Conservation (phyloP, 805 yeast species). For the Citeromyces matritensis region DNA sequence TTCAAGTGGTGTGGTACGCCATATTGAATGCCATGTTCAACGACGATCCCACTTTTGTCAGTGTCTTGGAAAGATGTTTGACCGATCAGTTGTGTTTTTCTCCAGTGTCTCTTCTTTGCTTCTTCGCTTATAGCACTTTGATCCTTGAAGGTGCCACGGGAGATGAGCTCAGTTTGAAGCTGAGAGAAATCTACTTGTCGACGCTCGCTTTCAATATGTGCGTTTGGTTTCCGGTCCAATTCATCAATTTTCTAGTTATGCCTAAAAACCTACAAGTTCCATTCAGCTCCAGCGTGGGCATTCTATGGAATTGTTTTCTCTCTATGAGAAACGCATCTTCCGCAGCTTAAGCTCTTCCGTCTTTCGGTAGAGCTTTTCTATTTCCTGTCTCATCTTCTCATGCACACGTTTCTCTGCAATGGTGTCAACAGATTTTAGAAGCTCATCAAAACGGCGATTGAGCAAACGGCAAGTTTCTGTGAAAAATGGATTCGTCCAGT, state of each 20-base stretch:
- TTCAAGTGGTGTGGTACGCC: constrained; percentile 82
- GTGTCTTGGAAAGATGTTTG: constrained; percentile 73
- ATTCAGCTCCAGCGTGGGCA: constrained; percentile 74
- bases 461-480: no score
- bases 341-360: not conserved
- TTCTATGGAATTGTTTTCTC: constrained; percentile 87
- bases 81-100: constrained; percentile 87
- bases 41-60: constrained; percentile 70
- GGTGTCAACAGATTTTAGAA: no score
- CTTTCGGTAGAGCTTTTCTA: no score
- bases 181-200: constrained; percentile 48
- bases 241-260: constrained; percentile 54
- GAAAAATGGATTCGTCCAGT: no score
- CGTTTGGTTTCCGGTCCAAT: constrained; percentile 78
- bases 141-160: constrained; percentile 64
- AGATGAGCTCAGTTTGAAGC: constrained; percentile 47
- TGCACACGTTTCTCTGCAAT: no score
- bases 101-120: constrained; percentile 67
- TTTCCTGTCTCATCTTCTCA: no score
- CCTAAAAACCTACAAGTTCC: constrained; percentile 77
- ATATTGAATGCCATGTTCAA: constrained; percentile 66
- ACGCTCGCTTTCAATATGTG: constrained; percentile 55
- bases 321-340: constrained; percentile 56
- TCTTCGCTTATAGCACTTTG: constrained; percentile 74
- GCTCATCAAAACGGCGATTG: no score